phyloP scores from a whole-genome alignment of 2,329 filamentous ascomycete genomes.

The Emericellopsis cladophorae region DNA sequence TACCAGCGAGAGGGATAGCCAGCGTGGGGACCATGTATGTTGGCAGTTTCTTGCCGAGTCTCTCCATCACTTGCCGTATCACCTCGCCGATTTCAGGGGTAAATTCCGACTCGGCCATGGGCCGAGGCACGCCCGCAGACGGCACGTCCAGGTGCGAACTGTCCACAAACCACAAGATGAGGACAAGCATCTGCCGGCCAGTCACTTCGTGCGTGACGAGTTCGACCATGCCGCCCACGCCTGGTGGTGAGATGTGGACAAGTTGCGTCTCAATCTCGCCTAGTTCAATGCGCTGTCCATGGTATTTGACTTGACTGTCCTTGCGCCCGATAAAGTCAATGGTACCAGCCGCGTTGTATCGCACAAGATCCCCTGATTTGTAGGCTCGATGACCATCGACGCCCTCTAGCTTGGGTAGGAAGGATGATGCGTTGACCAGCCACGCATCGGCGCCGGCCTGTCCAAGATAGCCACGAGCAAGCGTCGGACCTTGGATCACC shows the following conservation, averaged over 20 bases:
- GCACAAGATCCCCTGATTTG: conserved; percentile 69
- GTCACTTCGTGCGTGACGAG: conserved; percentile 24
- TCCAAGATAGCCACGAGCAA: conserved; percentile 50
- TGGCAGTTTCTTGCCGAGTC: conserved; percentile 1
- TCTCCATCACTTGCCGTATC: not conserved
- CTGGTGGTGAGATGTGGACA: conserved; percentile 18
- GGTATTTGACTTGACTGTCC: conserved; percentile 72
- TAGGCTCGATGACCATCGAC: conserved; percentile 46
- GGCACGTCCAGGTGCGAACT: no score
- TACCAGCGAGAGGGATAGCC: conserved; percentile 2
- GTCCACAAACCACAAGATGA: conserved; percentile 4
- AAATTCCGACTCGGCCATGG: not conserved
- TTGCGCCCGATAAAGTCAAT: conserved; percentile 60
- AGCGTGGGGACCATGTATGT: conserved; percentile 7
- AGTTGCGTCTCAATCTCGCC: conserved; percentile 52
- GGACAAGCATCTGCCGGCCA: conserved; percentile 6
- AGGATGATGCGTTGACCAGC: conserved; percentile 47
- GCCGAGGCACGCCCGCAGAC: not conserved
- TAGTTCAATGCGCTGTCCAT: conserved; percentile 69
- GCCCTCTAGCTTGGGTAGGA: conserved; percentile 8
- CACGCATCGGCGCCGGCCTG: conserved; percentile 34
- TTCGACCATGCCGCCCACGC: conserved; percentile 29
- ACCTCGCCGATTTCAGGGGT: no score
- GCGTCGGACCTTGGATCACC: conserved; percentile 76
- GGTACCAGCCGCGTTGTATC: conserved; percentile 64